Conservation (phyloP, 192 early-diverging fungal species). For the Umbelopsis sp. region DNA sequence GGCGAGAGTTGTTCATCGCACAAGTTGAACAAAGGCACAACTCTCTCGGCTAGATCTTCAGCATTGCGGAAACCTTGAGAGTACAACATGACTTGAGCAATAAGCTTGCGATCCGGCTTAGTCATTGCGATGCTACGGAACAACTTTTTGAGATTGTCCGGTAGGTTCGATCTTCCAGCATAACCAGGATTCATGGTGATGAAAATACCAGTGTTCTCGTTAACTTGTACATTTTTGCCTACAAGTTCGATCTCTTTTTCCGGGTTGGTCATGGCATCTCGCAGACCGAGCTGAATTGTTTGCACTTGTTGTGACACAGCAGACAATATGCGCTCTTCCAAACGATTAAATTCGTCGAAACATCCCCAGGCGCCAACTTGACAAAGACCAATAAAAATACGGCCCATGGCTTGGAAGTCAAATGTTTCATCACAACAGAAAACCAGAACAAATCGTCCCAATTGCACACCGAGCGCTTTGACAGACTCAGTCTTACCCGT, state of each 20-base stretch:
- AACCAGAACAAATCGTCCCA: conserved; percentile 97
- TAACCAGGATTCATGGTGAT: conserved; percentile 99
- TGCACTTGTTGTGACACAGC: conserved; percentile 99
- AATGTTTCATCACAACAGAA: conserved; percentile 99
- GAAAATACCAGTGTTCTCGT: conserved; percentile 93
- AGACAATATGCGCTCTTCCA: conserved; percentile 97
- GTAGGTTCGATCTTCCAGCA: conserved; percentile 96
- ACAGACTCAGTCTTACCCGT: conserved; percentile 99
- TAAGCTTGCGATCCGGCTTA: conserved; percentile 94
- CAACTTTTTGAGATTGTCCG: conserved; percentile 98
- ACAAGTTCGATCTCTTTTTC: conserved; percentile 92
- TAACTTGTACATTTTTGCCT: conserved; percentile 82
- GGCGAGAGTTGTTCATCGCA: conserved; percentile 93
- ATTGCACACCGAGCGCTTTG: conserved; percentile 93
- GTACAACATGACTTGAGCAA: conserved; percentile 99
- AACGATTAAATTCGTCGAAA: conserved; percentile 99
- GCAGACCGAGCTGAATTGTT: conserved; percentile 95
- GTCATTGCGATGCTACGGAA: conserved; percentile 99
- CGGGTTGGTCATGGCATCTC: conserved; percentile 55
- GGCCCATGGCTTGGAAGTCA: conserved; percentile 99
- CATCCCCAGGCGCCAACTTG: conserved; percentile 99
- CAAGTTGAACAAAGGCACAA: conserved; percentile 96
- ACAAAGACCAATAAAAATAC: conserved; percentile 98
- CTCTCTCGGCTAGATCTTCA: conserved; percentile 91
- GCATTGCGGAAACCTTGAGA: conserved; percentile 99